phyloP scores from a whole-genome alignment of 2,329 filamentous ascomycete genomes.

The Talaromyces rugulosus region DNA sequence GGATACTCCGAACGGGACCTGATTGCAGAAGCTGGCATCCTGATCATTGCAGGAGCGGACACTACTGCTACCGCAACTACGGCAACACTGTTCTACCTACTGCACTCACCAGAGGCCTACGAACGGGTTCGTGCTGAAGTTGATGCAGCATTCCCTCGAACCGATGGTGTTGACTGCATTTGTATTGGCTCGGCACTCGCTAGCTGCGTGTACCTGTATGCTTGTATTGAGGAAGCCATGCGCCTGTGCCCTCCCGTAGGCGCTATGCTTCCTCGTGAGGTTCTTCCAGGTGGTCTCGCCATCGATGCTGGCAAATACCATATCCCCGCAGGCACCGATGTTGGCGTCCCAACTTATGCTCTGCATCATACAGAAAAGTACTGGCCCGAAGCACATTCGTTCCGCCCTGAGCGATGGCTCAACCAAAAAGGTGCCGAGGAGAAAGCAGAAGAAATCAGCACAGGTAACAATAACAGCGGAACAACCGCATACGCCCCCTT shows the following conservation, averaged over 20 bases:
- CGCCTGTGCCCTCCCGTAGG: constrained; percentile 6
- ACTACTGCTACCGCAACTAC: not conserved
- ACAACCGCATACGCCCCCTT: constrained; percentile 14
- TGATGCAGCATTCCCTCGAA: not conserved
- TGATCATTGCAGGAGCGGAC: not conserved
- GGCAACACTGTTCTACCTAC: not conserved
- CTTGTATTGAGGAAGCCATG: constrained; percentile 6
- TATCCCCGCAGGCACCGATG: constrained; percentile 26
- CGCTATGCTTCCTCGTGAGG: constrained; percentile 25
- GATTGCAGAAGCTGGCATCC: not conserved
- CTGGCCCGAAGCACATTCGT: constrained; percentile 27
- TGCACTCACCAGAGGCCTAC: not conserved
- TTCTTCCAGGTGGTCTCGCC: constrained; percentile 23
- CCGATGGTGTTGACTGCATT: not conserved
- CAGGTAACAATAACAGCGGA: not conserved
- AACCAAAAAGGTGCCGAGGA: not conserved
- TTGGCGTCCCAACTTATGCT: constrained; percentile 31
- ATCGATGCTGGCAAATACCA: constrained; percentile 24
- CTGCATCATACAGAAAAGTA: constrained; percentile 31
- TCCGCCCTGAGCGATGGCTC: constrained; percentile 35
- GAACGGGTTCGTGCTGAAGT: not conserved
- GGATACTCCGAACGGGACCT: not conserved
- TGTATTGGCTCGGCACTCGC: not conserved
- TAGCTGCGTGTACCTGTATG: not conserved
- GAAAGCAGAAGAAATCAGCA: not conserved